Evolutionary conservation across 768 basidiomycete genomes (phyloP), one percentile per base, ranked within the genome.

Genomic region (Suillus occidentalis): DNA sequence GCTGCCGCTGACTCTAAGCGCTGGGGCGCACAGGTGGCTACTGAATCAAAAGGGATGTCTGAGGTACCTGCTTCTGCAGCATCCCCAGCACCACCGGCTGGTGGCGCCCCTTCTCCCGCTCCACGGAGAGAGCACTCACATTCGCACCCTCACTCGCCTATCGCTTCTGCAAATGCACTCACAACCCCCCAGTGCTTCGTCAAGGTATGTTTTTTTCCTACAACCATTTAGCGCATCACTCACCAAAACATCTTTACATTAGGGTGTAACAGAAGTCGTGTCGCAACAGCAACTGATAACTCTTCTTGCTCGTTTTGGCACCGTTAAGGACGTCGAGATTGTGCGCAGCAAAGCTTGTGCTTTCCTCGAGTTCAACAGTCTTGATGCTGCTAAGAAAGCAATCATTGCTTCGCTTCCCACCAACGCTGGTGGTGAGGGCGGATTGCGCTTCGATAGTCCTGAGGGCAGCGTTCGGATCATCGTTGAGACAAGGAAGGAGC

Each of bases 401-500:
- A 97, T 99, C 73, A 78, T 85, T 34, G 83, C 90, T 4, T 90
- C 87, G 42, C 76, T 97, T 58, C 84, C 88, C 2, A 74, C 78
- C 37, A 65, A 72, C 47, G 87, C 89, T 68, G 95, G 95, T 65
- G 96, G 95, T 43, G 94, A 96, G 67, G 95, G 95, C 63, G 96
- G 95, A 16, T 84, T 99, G 67, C 88, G 85, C 73, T 76, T 97
- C 60, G 90, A 91, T 57, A 85, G 84, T 4, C 87, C 86, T 8
- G 76, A 67, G 25, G 79, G 80, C 2, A 79, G 77, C 64, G 76
- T 84, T 40, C 81, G 89, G 65, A 87, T 98, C 65, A 83, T 80
- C 65, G 87, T 98, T 42, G 95, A 97, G 84, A 92, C 91, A 50
- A 86, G 92, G 76, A 97, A 95, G 82, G 95, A 98, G 80, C 85